These are phyloP conservation scores for Penicillium brasilianum DNA, from an alignment of 2,329 filamentous ascomycete species.

Conservation along the genomic window DNA sequence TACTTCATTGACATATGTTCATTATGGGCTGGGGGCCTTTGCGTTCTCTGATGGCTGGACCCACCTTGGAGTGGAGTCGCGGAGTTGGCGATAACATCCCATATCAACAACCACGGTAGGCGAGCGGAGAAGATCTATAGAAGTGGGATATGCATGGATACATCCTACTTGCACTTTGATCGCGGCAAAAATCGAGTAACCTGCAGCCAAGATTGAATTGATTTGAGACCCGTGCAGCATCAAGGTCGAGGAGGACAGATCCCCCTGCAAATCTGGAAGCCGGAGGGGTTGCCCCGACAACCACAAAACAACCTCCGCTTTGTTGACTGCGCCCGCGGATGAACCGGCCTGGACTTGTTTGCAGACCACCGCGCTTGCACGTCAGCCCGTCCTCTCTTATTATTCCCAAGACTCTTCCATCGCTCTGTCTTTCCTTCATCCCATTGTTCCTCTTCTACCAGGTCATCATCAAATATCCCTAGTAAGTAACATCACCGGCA, in stretches of 20 bases:
- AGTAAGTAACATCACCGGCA: conserved; percentile 13
- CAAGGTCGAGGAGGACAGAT: not conserved
- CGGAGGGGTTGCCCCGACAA: conserved; percentile 28
- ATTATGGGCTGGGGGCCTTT: not conserved
- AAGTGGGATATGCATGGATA: not conserved
- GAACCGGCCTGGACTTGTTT: conserved; percentile 17
- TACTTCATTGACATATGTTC: not conserved
- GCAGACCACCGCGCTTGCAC: conserved; percentile 7
- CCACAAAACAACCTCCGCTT: conserved; percentile 24
- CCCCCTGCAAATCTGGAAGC: conserved; percentile 11
- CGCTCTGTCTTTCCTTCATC: not conserved
- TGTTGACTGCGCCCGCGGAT: conserved; percentile 30
- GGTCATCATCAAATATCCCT: not conserved
- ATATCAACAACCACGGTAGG: not conserved
- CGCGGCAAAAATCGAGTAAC: not conserved
- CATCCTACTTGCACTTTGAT: not conserved
- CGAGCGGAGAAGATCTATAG: not conserved
- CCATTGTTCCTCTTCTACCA: not conserved
- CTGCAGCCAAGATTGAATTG: not conserved
- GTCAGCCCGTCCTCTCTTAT: conserved; percentile 5
- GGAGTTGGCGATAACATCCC: conserved; percentile 1
- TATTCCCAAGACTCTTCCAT: conserved; percentile 6
- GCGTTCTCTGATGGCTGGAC: conserved; percentile 1
- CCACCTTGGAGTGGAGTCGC: not conserved
- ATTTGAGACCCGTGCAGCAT: conserved; percentile 13